Evolutionary conservation across 1,139 yeast genomes (phyloP).

Genomic region (Diutina mesorugosa): DNA sequence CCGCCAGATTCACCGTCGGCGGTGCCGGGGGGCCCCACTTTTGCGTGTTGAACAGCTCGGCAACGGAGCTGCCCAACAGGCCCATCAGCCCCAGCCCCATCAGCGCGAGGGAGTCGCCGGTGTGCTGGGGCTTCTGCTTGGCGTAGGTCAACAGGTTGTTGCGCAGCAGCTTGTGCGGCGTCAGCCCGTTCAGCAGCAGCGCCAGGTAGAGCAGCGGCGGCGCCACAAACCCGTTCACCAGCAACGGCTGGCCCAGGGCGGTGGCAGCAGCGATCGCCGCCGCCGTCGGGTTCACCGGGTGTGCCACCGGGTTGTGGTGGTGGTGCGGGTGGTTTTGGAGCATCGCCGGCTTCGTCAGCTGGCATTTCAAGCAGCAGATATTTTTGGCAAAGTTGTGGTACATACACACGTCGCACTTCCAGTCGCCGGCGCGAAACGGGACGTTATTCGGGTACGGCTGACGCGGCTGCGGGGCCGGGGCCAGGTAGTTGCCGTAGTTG

Average conservation of each 20-base stretch:
- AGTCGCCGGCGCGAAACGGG: constrained; percentile 94
- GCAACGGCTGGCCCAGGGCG: constrained; percentile 36
- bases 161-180: background rate
- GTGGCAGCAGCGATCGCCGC: constrained; percentile 43
- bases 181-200: background rate
- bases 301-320: constrained; percentile 1
- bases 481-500: constrained; percentile 1
- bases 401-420: constrained; percentile 85
- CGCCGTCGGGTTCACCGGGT: constrained; percentile 30
- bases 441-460: constrained; percentile 31
- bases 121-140: background rate
- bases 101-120: background rate
- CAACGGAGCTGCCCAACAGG: background rate
- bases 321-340: constrained; percentile 8
- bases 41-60: background rate
- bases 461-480: constrained; percentile 6
- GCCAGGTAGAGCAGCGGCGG: constrained; percentile 6
- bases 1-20: background rate
- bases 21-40: background rate
- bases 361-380: constrained; percentile 76
- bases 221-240: constrained; percentile 8
- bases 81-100: constrained; percentile 2
- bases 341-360: constrained; percentile 46
- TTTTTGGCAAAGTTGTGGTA: constrained; percentile 94
- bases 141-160: constrained; percentile 1